phyloP scores from a whole-genome alignment of 768 basidiomycete genomes.

The Cantharellus anzutake region DNA sequence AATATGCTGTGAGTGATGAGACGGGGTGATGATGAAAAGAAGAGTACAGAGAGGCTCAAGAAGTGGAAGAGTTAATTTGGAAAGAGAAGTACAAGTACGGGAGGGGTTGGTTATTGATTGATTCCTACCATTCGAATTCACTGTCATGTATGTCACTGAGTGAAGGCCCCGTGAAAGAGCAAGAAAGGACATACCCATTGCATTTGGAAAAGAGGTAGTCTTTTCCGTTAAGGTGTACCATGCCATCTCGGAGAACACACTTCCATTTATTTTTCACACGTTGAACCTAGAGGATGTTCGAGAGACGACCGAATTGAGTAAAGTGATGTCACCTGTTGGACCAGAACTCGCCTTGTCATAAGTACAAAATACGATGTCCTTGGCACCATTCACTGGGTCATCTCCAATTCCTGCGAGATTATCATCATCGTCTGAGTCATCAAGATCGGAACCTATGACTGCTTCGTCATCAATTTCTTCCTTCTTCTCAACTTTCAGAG shows the following conservation, averaged over 20 bases:
- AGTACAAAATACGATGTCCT: slow-evolving; percentile 93
- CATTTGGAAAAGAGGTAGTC: slow-evolving; percentile 97
- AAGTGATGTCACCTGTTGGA: neutral
- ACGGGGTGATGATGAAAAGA: too few relatives aligned
- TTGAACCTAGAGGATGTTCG: slow-evolving; percentile 44
- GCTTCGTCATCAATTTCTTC: slow-evolving; percentile 31
- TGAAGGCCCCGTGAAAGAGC: neutral
- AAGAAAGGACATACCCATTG: slow-evolving; percentile 51
- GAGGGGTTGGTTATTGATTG: too few relatives aligned
- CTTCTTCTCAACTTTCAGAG: slow-evolving; percentile 22
- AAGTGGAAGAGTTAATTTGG: too few relatives aligned
- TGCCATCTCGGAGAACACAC: slow-evolving; percentile 90
- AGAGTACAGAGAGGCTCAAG: too few relatives aligned
- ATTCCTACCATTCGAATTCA: slow-evolving; percentile 11
- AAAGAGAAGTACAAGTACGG: too few relatives aligned
- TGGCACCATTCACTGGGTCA: slow-evolving; percentile 58
- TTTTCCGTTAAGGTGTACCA: slow-evolving; percentile 91
- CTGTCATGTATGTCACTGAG: slow-evolving; percentile 2
- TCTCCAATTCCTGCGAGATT: slow-evolving; percentile 41
- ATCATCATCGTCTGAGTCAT: slow-evolving; percentile 66
- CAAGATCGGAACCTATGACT: slow-evolving; percentile 85
- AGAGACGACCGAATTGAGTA: slow-evolving; percentile 1
- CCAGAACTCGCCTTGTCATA: slow-evolving; percentile 70
- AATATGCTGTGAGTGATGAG: too few relatives aligned
- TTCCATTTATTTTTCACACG: slow-evolving; percentile 99